These are phyloP conservation scores for Benincasa hispida DNA, from an alignment of 306 rosid species.

Conservation along the genomic window DNA sequence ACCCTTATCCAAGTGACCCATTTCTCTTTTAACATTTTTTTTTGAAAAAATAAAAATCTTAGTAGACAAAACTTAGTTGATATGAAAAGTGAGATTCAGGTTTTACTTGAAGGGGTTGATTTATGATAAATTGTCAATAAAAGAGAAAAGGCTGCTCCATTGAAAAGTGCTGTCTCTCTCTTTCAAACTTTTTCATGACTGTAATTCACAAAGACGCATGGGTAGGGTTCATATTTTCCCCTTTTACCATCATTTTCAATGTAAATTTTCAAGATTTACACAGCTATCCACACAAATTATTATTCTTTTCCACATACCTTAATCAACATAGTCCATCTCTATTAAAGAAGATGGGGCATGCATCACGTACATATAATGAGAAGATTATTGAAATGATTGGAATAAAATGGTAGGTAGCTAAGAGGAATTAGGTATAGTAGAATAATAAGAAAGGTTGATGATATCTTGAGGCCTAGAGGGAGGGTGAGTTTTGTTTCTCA, in stretches of 20 bases:
- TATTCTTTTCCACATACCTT: no score
- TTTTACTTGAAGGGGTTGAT: neutral
- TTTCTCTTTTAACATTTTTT: no score
- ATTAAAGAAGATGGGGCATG: no score
- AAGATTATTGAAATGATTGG: no score
- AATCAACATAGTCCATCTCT: no score
- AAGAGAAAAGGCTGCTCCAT: neutral
- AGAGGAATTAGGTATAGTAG: neutral
- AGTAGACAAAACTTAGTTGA: neutral
- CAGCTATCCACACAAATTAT: neutral
- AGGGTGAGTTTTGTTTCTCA: slow-evolving; percentile 33
- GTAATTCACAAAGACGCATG: neutral
- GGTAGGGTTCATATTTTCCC: neutral
- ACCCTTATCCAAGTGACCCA: neutral
- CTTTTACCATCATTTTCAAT: neutral
- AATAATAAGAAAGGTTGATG: slow-evolving; percentile 24
- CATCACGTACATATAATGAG: no score
- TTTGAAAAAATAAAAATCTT: no score
- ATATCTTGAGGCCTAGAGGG: slow-evolving; percentile 32
- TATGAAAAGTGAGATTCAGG: neutral
- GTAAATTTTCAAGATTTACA: neutral
- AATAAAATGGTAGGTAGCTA: no score
- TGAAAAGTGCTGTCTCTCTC: neutral
- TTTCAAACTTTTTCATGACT: neutral
- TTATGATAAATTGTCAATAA: neutral